Base-by-base conservation (phyloP, 2,329 filamentous ascomycete species). In the Penicillium thymicola region DNA sequence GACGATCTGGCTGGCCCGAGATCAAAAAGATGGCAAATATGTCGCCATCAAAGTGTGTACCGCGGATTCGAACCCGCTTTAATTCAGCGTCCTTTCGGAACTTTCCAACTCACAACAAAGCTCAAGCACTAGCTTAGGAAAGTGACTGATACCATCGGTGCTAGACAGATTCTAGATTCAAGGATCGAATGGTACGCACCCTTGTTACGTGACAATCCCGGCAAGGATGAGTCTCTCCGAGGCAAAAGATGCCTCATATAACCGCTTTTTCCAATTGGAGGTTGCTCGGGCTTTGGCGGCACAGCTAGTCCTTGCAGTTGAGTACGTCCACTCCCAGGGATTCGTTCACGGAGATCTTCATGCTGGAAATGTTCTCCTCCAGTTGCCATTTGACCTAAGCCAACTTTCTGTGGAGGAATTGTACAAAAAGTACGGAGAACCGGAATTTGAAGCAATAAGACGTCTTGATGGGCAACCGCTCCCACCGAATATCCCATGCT, bases 321-420 rank as follows among this genome's bases (percentile, higher is more conserved):
- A 64, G 2, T 62, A 66, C 4, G n/a, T 58, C 16, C 43, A 55
- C 21, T 55, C 56, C 14, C 30, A 49, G 10, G 71, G 70, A 18
- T 68, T 67, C 47, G 70, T 69, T 28, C 72, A 76, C 61, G 71
- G 72, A 68, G 72, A 68, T 28, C 57, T 76, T 44, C 70, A 76
- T 49, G 51, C 66, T 3, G 70, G 72, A n/a, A 76, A 76, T 53
- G 43, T 72, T 27, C 66, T 76, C 23, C 61, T 76, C 36, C 51
- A 51, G 52, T 10, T 53, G 2, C 28, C 65, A 49, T 61, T 59
- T 8, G 40, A 48, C 5, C 59, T 69, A 34, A 48, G 59, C 27
- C 47, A 62, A 25, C 41, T 69, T 13, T 64, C 64, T 16, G 1
- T 46, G 13, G 59, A 65, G 42, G 32, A 44, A 27, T 51, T 69